phyloP scores from a whole-genome alignment of 139 green algal genomes.

The Trebouxia sp. region DNA sequence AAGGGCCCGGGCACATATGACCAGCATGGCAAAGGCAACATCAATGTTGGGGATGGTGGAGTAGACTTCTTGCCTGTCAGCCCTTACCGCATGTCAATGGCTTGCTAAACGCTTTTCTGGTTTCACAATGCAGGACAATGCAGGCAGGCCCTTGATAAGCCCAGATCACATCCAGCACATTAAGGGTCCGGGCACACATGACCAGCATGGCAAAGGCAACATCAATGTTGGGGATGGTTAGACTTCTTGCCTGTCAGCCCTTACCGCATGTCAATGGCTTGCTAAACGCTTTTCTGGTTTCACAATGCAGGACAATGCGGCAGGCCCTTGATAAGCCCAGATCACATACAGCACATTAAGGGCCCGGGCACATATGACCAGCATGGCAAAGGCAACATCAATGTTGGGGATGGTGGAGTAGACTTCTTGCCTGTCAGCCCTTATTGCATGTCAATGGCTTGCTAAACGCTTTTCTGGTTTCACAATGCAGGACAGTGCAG shows the following conservation, averaged over 20 bases:
- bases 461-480: too few species aligned
- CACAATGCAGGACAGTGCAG: slow-evolving; percentile 9
- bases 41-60: slow-evolving; percentile 33
- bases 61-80: slow-evolving; percentile 66
- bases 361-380: slow-evolving; percentile 42
- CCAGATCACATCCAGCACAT: slow-evolving; percentile 36
- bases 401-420: slow-evolving; percentile 36
- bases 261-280: too few species aligned
- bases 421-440: slow-evolving; percentile 69
- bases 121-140: not conserved
- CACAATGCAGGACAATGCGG: not conserved
- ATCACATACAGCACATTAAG: slow-evolving; percentile 38
- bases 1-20: slow-evolving; percentile 43
- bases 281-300: too few species aligned
- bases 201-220: slow-evolving; percentile 53
- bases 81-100: too few species aligned
- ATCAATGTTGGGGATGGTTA: slow-evolving; percentile 42
- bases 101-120: too few species aligned
- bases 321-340: not conserved
- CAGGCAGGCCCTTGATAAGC: slow-evolving; percentile 5
- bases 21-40: slow-evolving; percentile 46
- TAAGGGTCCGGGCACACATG: slow-evolving; percentile 44
- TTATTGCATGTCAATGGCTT: too few species aligned
- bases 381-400: slow-evolving; percentile 46
- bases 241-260: slow-evolving; percentile 71